phyloP scores from a whole-genome alignment of 345 rosid genomes.

The Crucihimalaya himalaica region DNA sequence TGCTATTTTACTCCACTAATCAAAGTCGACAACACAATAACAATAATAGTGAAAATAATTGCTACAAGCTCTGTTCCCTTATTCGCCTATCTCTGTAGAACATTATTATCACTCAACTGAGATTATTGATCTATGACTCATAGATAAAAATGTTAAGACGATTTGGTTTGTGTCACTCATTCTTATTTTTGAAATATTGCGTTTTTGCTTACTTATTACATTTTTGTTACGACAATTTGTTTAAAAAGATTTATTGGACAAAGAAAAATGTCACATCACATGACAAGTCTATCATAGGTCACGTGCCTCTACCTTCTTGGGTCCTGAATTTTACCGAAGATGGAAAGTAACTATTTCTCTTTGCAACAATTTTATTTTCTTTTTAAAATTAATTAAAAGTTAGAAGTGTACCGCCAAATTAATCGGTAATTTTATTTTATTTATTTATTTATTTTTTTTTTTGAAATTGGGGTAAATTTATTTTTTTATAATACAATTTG shows the following conservation, averaged over 20 bases:
- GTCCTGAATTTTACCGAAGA: slow-evolving; percentile 25
- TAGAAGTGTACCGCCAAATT: background rate
- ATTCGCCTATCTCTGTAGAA: background rate
- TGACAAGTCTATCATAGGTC: slow-evolving; percentile 43
- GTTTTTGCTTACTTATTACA: background rate
- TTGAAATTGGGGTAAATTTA: too few relatives aligned
- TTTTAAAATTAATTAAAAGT: background rate
- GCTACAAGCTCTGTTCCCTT: background rate
- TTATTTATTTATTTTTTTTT: too few relatives aligned
- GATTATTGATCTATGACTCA: slow-evolving; percentile 1
- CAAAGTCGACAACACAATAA: background rate
- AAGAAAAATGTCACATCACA: slow-evolving; percentile 32
- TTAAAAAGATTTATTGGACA: background rate
- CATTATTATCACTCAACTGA: background rate
- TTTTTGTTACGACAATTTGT: background rate
- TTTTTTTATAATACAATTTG: too few relatives aligned
- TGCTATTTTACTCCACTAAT: background rate
- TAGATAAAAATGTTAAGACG: slow-evolving; percentile 2
- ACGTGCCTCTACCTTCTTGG: slow-evolving; percentile 39
- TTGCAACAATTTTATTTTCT: background rate
- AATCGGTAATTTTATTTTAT: background rate
- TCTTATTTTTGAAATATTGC: background rate
- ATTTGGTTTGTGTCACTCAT: slow-evolving; percentile 10
- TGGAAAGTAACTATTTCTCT: slow-evolving; percentile 24
- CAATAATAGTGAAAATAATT: slow-evolving; percentile 5